phyloP scores from a whole-genome alignment of 352 stramenopile genomes.

The Phytophthora sansomeana region DNA sequence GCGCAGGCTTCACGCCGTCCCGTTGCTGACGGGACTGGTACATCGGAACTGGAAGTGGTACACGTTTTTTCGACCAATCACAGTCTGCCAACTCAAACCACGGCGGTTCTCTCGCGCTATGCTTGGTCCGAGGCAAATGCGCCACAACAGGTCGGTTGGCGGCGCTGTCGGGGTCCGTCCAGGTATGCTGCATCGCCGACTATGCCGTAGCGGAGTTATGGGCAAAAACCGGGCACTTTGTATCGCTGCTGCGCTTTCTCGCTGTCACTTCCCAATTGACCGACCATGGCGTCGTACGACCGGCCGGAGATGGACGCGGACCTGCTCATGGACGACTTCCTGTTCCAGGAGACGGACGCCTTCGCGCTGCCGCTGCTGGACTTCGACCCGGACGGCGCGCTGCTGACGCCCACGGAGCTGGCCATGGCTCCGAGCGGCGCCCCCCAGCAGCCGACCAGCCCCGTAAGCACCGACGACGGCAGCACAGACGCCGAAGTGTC shows the following conservation, averaged over 20 bases:
- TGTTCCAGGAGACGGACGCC: constrained; percentile 50
- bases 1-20: constrained; percentile 48
- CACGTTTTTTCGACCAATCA: constrained; percentile 54
- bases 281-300: constrained; percentile 15
- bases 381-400: constrained; percentile 39
- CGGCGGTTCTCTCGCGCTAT: background rate
- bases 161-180: background rate
- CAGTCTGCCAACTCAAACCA: constrained; percentile 55
- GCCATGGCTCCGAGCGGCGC: constrained; percentile 13
- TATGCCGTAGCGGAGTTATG: background rate
- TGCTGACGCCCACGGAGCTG: constrained; percentile 37
- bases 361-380: constrained; percentile 52
- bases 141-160: background rate
- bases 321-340: constrained; percentile 61
- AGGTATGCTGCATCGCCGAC: background rate
- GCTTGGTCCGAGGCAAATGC: background rate
- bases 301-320: constrained; percentile 2
- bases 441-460: constrained; percentile 37
- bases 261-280: constrained; percentile 1
- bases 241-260: background rate
- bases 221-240: background rate
- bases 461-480: constrained; percentile 52
- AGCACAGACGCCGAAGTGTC: constrained; percentile 58
- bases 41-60: too few species aligned
- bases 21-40: too few species aligned